Evolutionary conservation across 2,329 filamentous ascomycete species (phyloP).

Genomic region (Penicillium sclerotigenum): DNA sequence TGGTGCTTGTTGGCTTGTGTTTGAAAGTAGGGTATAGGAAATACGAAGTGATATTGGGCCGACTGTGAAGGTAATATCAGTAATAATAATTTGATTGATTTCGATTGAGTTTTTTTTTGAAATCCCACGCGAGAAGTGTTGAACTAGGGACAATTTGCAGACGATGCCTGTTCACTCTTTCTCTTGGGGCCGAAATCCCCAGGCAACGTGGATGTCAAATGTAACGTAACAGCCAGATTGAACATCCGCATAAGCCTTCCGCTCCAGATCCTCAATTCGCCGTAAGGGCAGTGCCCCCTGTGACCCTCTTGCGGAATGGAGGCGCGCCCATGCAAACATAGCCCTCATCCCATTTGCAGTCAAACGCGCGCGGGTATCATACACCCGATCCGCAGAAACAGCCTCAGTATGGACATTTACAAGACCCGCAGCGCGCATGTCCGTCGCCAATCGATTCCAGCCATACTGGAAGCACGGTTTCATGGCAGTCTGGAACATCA

Average conservation of each 20-base stretch:
- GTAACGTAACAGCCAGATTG: slow-evolving; percentile 12
- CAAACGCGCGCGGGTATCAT: neutral
- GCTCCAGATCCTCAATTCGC: slow-evolving; percentile 5
- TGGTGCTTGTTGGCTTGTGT: neutral
- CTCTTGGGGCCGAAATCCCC: neutral
- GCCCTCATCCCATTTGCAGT: slow-evolving; percentile 1
- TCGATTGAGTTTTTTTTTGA: neutral
- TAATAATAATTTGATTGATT: neutral
- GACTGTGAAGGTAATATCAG: neutral
- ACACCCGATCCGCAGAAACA: neutral
- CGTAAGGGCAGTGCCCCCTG: neutral
- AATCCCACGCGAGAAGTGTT: neutral
- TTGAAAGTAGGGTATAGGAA: neutral
- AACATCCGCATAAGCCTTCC: slow-evolving; percentile 2
- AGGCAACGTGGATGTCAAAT: slow-evolving; percentile 10
- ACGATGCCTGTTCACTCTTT: neutral
- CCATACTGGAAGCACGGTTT: neutral
- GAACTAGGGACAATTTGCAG: neutral
- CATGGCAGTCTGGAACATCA: neutral
- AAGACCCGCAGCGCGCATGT: neutral
- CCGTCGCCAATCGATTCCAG: neutral
- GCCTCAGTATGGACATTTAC: neutral
- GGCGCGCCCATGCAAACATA: neutral
- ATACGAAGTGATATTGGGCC: neutral
- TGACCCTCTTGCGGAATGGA: neutral